Conservation (phyloP, 768 basidiomycete species). For the Calocybe indica region DNA sequence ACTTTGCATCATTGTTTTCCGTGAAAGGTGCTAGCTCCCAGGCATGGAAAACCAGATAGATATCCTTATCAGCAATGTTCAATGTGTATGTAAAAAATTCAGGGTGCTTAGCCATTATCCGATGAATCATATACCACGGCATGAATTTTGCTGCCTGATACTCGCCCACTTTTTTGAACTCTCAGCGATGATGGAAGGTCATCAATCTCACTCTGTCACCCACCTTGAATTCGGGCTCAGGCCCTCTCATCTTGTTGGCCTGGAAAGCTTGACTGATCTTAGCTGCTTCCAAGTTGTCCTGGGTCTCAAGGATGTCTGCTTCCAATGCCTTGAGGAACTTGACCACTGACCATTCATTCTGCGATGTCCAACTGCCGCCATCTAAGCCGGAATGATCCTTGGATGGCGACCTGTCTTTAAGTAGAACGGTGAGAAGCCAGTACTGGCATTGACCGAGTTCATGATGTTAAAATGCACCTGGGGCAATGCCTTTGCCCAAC, state of each 20-base stretch:
- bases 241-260: not conserved
- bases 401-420: constrained; percentile 16
- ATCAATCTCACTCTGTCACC: constrained; percentile 23
- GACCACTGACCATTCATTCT: not conserved
- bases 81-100: constrained; percentile 17
- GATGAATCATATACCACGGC: constrained; percentile 19
- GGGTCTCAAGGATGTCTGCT: not conserved
- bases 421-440: constrained; percentile 30
- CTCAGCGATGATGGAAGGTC: constrained; percentile 12
- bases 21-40: not conserved
- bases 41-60: not conserved
- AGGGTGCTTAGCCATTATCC: constrained; percentile 10
- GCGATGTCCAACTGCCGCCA: too few relatives aligned
- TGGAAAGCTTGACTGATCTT: not conserved
- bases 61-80: not conserved
- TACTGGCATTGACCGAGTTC: constrained; percentile 22
- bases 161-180: constrained; percentile 16
- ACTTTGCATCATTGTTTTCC: not conserved
- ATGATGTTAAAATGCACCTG: constrained; percentile 33
- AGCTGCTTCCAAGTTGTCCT: not conserved
- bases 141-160: constrained; percentile 30
- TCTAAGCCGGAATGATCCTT: constrained; percentile 2
- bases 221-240: too few relatives aligned
- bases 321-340: not conserved
- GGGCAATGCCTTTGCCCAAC: constrained; percentile 22